Base-by-base conservation (phyloP, 805 yeast genomes). In the Candida taoyuanica region DNA sequence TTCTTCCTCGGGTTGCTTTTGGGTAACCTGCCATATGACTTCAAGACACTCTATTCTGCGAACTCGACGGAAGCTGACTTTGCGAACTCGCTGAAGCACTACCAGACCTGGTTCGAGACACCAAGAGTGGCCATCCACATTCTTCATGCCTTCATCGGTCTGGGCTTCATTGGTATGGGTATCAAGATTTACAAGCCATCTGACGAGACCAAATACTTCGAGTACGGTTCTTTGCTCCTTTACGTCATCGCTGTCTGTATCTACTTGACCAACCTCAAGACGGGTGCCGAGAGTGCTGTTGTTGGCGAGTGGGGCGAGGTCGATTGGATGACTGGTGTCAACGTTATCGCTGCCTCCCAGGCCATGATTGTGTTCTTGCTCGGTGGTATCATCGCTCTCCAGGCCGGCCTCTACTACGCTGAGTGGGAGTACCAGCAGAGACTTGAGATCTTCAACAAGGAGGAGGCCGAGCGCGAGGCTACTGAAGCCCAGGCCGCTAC, bases 221-320 rank as follows among this genome's bases (percentile, higher is more conserved):
- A 91, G 62, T 95, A 94, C 52, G 95, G 89, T 31, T 70, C 94
- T 9, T 67, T 89, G 49, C 78, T 76, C n/a, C 71, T 85, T 41
- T 74, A 74, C 58, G 81, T 88, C 60, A 65, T 80, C 26, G 84
- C 83, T 15, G 64, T 84, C 31, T 78, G 91, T 52, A 74, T 91
- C 52, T 93, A 88, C 62, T 67, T 91, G 53, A 83, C 96, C 46
- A 93, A 93, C 65, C 69, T 91, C 49, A 74, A 86, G 56, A 76
- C 84, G 37, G 98, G 98, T 38, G 68, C 81, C 28, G 73, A 73
- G 49, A 76, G 89, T 40, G 76, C 86, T 38, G 51, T 77, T 19
- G 62, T 73, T 41, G 89, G 88, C 31, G 69, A 77, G 43, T 91
- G 98, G 98, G 98, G 96, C 49, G 98, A 91, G 36, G 95, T 93